These are phyloP conservation scores for Trametes cinnabarina DNA, from an alignment of 768 basidiomycete species.

Conservation along the genomic window DNA sequence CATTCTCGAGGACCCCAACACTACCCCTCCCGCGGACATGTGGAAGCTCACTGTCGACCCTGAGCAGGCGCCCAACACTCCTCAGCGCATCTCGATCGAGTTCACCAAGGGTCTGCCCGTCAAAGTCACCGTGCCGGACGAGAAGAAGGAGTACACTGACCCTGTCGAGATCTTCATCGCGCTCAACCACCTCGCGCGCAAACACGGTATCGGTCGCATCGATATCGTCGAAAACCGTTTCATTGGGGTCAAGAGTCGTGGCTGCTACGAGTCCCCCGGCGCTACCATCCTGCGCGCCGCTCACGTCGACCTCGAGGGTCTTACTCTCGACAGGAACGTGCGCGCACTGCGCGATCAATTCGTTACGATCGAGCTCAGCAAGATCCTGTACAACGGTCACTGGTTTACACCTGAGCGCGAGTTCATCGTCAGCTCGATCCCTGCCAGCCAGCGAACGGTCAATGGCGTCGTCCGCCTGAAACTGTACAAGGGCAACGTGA, in stretches of 20 bases:
- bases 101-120: constrained; percentile 86
- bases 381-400: constrained; percentile 97
- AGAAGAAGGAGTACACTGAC: constrained; percentile 74
- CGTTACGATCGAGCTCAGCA: constrained; percentile 83
- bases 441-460: constrained; percentile 93
- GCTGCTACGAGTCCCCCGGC: constrained; percentile 98
- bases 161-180: constrained; percentile 89
- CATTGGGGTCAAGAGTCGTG: constrained; percentile 98
- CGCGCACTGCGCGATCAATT: constrained; percentile 94
- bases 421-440: constrained; percentile 87
- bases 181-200: constrained; percentile 88
- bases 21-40: constrained; percentile 94
- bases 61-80: constrained; percentile 73
- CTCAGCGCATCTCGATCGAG: constrained; percentile 82
- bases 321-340: constrained; percentile 97
- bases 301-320: constrained; percentile 94
- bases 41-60: constrained; percentile 94
- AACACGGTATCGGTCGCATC: constrained; percentile 94
- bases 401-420: constrained; percentile 99
- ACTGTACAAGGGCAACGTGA: constrained; percentile 94
- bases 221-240: constrained; percentile 99
- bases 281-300: constrained; percentile 95
- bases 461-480: constrained; percentile 90
- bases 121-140: constrained; percentile 64
- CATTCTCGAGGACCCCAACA: constrained; percentile 95